Base-by-base conservation (phyloP, 805 yeast species). In the Candida golubevii region DNA sequence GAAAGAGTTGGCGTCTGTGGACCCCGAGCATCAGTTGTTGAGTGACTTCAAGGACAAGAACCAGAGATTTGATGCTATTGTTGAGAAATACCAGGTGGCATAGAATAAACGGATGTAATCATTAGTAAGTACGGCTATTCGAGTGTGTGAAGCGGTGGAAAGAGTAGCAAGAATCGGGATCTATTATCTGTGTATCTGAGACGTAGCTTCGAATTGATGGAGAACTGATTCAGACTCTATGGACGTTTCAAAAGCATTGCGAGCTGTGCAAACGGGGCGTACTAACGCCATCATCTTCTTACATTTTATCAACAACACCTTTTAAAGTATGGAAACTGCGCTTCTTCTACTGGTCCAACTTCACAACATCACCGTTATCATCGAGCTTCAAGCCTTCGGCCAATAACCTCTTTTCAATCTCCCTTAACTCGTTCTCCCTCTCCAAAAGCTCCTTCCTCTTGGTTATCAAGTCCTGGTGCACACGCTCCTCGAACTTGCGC, bases 351-450 rank as follows among this genome's bases (percentile, higher is more conserved):
- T 51, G 53, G 18, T 49, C 55, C 38, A 53, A 43, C 44, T 51
- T 48, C 31, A 51, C 51, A 14, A 51, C 46, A 23, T 53, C 58
- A 26, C 55, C 56, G 18, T 45, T 42, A 11, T 54, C 74, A 45
- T 63, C 61, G 48, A 69, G 62, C 51, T 62, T 62, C 56, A 69
- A 68, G 7, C 83, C 78, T 60, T 82, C 88, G 37, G 71, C 74
- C 48, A 78, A 76, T 53, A 83, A 71, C 57, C 88, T 71, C 58
- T 78, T 83, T 59, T 82, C 96, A 54, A 88, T 85, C 53, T 85
- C 91, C 56, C 80, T 82, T 60, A 88, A 75, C 63, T 89, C 96
- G 57, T 80, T 78, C 65, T 89, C 97, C 60, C 96, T 79, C 53
- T 82, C 85, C 61, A 85, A 74, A 49, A 89, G 77, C 65, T 89